Evolutionary conservation across 176 grass and related monocot genomes (phyloP), one percentile per base, ranked within the genome.

Genomic region (Zoysia japonica): DNA sequence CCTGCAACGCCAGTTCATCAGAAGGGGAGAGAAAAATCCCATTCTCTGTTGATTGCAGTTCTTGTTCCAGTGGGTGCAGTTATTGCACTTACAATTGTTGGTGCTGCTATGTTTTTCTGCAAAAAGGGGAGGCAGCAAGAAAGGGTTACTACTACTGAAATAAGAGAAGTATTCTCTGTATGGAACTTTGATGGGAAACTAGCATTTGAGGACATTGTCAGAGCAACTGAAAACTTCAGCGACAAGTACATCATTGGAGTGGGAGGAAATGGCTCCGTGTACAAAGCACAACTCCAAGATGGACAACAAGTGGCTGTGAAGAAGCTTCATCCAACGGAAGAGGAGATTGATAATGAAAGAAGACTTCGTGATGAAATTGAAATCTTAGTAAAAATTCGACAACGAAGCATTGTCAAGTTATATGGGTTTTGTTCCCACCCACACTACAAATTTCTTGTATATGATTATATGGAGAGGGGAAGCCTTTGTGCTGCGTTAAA

Each of bases 101-200:
- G 1, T 2, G 3, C 2, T 39, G 40, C 7, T 2, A 77, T 68
- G 0, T 5, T 44, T 2, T 2, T 4, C 45, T 5, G 9, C 2
- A 52, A 19, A 0, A 79, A 67, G 3, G 45, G 5, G 1, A 67
- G 55, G 3, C 48, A 11, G 0, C 49, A 67, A 15, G 49, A 55
- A 79, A 44, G 6, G 4, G 16, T 5, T 0, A 19, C 6, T 1
- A 19, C 6, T 5, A 0, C 15, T 4, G 6, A 65, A 19, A 16
- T 6, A 55, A 35, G 5, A 7, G 38, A 67, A 1, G 3, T 61
- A 5, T 75, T 83, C 20, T 83, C 20, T 4, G 12, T 57, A 2
- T 66, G 61, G 48, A 84, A 71, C 47, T 84, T 77, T 5, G 53
- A 84, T 42, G 65, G 82, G 5, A 84, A 7, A 53, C 4, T 69